Percentiles rank a stretch among this genome's conserved stretches.
phyloP scores from a whole-genome alignment of 176 grass and related monocot genomes.

The Thalia dealbata region DNA sequence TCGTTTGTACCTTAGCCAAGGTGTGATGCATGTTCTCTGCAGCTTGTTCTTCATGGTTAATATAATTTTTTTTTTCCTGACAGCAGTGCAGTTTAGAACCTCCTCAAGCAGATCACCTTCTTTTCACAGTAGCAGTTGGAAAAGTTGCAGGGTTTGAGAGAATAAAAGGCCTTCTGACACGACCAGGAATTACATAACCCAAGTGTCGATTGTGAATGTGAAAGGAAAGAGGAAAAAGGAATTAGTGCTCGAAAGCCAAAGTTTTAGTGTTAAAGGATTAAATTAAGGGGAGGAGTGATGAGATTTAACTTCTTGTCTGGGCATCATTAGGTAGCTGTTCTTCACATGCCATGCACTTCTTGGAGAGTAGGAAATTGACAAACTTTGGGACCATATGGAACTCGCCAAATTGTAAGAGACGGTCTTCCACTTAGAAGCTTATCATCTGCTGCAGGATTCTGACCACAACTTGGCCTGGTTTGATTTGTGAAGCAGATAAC shows the following conservation, averaged over 20 bases:
- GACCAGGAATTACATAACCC: not conserved
- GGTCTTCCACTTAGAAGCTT: not conserved
- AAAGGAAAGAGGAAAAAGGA: not conserved
- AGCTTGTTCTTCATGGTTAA: conserved; percentile 52
- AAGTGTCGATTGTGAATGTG: not conserved
- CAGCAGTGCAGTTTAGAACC: conserved; percentile 37
- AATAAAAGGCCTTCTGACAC: conserved; percentile 1
- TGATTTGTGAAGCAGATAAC: no score
- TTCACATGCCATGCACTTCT: not conserved
- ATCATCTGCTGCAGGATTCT: no score
- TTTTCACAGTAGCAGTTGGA: conserved; percentile 1
- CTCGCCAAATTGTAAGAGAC: not conserved
- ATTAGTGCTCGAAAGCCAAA: not conserved
- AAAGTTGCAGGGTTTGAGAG: not conserved
- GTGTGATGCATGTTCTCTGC: conserved; percentile 78
- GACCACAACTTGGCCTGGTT: no score
- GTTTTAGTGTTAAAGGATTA: not conserved
- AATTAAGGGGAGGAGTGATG: not conserved
- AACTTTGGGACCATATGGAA: not conserved
- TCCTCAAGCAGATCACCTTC: conserved; percentile 25
- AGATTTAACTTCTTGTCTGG: not conserved
- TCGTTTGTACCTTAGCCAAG: conserved; percentile 37
- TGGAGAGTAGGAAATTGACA: not conserved
- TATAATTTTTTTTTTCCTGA: conserved; percentile 32
- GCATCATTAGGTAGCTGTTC: conserved; percentile 1